Evolutionary conservation across 805 yeast species (phyloP).

Genomic region (Starmerella scarabaei): DNA sequence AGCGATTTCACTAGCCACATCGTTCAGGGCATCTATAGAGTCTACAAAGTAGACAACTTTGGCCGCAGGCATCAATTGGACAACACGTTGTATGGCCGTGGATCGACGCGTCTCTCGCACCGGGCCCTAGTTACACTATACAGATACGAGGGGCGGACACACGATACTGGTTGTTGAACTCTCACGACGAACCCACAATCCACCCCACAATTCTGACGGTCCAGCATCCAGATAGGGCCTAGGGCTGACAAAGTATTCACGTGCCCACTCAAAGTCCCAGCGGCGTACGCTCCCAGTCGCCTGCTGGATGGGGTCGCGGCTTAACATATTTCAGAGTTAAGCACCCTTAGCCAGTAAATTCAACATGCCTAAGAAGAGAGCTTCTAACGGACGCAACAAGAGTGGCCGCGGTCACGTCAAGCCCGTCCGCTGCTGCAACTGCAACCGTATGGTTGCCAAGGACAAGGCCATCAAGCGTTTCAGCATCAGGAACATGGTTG

Average conservation of each 20-base stretch:
- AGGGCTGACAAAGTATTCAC: conserved; percentile 9
- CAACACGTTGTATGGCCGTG: too few species aligned
- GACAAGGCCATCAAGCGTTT: conserved; percentile 99
- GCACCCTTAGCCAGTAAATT: conserved; percentile 5
- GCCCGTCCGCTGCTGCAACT: conserved; percentile 99
- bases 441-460: conserved; percentile 99
- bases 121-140: too few species aligned
- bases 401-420: conserved; percentile 99
- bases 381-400: conserved; percentile 99
- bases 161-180: too few species aligned
- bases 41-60: conserved; percentile 2
- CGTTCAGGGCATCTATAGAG: background rate
- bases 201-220: too few species aligned
- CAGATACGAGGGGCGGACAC: too few species aligned
- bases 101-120: too few species aligned
- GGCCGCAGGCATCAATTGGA: background rate
- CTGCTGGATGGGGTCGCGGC: conserved; percentile 5
- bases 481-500: conserved; percentile 99
- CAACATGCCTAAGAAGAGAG: conserved; percentile 99
- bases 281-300: conserved; percentile 2
- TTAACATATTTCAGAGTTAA: conserved; percentile 10
- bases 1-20: conserved; percentile 3
- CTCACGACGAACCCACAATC: too few species aligned
- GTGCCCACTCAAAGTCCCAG: conserved; percentile 1
- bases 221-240: too few species aligned